Evolutionary conservation across 176 grass and related monocot species (phyloP).

Genomic region (Cocos nucifera): DNA sequence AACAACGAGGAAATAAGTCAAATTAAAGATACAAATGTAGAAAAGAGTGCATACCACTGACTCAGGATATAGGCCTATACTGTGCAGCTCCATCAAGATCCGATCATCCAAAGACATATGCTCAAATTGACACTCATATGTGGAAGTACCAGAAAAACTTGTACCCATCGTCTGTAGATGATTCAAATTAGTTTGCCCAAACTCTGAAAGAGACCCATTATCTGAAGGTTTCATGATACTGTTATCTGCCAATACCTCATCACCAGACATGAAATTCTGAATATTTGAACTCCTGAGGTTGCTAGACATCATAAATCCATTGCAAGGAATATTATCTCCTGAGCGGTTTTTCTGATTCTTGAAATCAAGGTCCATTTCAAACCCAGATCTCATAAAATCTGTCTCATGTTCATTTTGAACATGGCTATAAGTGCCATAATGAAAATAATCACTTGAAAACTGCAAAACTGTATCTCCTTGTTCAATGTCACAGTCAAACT

Average conservation of each 20-base stretch:
- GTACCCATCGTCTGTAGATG: conserved; percentile 28
- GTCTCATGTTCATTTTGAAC: conserved; percentile 34
- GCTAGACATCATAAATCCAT: conserved; percentile 42
- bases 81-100: conserved; percentile 74
- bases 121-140: conserved; percentile 46
- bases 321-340: conserved; percentile 32
- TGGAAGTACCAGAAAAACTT: conserved; percentile 26
- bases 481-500: conserved; percentile 20
- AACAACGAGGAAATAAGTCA: neutral
- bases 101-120: conserved; percentile 68
- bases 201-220: conserved; percentile 28
- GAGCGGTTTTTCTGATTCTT: conserved; percentile 27
- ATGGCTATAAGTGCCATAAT: conserved; percentile 28
- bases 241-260: conserved; percentile 30
- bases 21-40: neutral
- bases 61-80: conserved; percentile 64
- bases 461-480: conserved; percentile 31
- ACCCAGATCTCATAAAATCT: conserved; percentile 26
- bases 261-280: conserved; percentile 28
- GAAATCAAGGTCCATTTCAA: conserved; percentile 31
- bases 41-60: conserved; percentile 32
- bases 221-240: conserved; percentile 23
- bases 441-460: conserved; percentile 27
- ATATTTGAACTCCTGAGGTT: conserved; percentile 40
- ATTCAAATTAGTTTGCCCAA: conserved; percentile 19